A percentile compares a stretch with the other conserved stretches of the same genome.
These are phyloP conservation scores for Eimeria sp. DNA, from an alignment of 169 alveolate species.

Conservation along the genomic window DNA sequence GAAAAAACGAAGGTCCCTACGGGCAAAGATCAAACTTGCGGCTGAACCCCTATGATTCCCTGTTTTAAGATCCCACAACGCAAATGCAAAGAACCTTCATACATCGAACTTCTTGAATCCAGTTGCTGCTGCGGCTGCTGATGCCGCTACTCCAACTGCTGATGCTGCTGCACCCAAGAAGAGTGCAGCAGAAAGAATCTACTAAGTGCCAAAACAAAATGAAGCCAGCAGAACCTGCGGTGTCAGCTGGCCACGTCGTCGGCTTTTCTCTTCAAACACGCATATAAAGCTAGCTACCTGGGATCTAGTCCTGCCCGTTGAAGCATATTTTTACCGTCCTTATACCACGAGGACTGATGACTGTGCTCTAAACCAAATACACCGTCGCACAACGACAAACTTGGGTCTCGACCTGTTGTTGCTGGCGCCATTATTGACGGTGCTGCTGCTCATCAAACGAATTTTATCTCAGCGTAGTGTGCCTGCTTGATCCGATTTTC, in stretches of 20 bases:
- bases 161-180: not conserved
- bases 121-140: constrained; percentile 9
- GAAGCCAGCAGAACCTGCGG: not conserved
- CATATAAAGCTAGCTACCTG: not conserved
- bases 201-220: not conserved
- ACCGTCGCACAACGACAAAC: not conserved
- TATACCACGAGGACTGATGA: not conserved
- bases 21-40: too few species aligned
- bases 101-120: not conserved
- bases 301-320: not conserved
- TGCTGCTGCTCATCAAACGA: not conserved
- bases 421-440: not conserved
- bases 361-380: not conserved
- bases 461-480: not conserved
- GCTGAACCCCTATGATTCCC: too few species aligned
- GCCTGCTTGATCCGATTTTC: not conserved
- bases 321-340: not conserved
- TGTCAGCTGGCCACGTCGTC: not conserved
- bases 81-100: not conserved
- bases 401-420: not conserved
- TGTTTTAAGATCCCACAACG: too few species aligned
- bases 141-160: constrained; percentile 8
- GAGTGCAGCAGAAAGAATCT: not conserved
- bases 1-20: too few species aligned
- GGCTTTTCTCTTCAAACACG: not conserved